Evolutionary conservation across 768 basidiomycete species (phyloP).

Genomic region (Suillus brevipes): DNA sequence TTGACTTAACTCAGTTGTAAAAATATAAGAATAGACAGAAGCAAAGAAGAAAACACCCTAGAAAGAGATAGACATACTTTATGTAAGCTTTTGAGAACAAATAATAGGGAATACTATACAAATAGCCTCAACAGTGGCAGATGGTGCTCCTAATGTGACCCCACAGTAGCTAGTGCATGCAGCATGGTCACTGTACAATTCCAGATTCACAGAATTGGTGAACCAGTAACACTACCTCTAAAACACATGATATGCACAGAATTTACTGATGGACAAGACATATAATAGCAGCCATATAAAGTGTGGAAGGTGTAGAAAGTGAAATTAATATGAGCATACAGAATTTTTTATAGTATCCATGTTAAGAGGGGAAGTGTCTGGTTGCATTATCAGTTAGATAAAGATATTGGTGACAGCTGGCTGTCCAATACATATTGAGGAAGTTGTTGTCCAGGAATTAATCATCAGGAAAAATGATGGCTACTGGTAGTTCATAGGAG

Average conservation of each 20-base stretch:
- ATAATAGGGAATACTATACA: no score
- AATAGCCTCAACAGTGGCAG: not conserved
- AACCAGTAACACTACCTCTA: not conserved
- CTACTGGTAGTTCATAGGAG: no score
- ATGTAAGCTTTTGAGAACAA: no score
- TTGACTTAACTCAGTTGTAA: no score
- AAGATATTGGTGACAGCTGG: no score
- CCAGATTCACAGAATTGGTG: not conserved
- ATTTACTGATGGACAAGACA: not conserved
- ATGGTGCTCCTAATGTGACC: not conserved
- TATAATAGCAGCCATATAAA: not conserved
- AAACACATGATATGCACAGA: not conserved
- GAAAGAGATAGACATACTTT: no score
- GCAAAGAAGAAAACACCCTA: no score
- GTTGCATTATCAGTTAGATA: no score
- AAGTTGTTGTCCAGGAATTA: no score
- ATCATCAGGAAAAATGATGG: no score
- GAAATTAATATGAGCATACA: not conserved
- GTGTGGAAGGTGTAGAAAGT: not conserved
- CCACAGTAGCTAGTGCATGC: not conserved
- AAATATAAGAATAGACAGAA: no score
- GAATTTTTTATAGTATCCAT: not conserved
- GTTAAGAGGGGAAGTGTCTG: not conserved
- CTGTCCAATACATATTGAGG: no score
- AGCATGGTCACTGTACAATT: not conserved